These are phyloP conservation scores for Phytopythium chamaehyphon DNA, from an alignment of 352 stramenopile species.

Conservation along the genomic window DNA sequence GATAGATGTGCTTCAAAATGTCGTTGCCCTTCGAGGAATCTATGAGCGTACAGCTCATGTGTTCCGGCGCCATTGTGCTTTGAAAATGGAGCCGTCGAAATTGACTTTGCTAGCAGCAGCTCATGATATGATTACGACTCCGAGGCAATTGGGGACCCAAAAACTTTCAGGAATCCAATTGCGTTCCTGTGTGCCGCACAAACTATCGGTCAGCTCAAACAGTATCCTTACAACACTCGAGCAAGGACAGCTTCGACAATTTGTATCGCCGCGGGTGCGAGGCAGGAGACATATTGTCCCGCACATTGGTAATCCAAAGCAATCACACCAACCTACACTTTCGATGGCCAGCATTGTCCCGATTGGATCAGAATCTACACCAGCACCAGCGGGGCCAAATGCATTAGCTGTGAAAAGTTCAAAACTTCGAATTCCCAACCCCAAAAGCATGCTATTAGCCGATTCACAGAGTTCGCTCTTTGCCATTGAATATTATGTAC, in stretches of 20 bases:
- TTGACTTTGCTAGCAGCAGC: neutral
- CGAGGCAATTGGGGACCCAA: neutral
- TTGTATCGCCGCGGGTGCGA: neutral
- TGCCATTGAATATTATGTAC: slow-evolving; percentile 22
- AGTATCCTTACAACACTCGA: neutral
- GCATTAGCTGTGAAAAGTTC: neutral
- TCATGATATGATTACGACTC: neutral
- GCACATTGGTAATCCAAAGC: neutral
- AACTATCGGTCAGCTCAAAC: neutral
- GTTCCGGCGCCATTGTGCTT: neutral
- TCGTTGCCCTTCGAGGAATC: neutral
- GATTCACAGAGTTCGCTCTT: slow-evolving; percentile 14
- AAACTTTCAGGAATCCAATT: neutral
- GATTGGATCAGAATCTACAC: neutral
- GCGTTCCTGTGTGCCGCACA: neutral
- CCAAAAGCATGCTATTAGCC: slow-evolving; percentile 2
- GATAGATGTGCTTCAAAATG: neutral
- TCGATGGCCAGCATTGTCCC: too few species aligned
- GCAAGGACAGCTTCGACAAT: neutral
- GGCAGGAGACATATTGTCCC: neutral
- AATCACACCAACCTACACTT: too few species aligned
- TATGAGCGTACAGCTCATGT: neutral
- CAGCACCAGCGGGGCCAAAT: neutral
- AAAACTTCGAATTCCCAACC: neutral
- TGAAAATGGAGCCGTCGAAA: neutral